Evolutionary conservation across 495 filamentous ascomycete genomes (phyloP).

Genomic region (Podospora sp.): DNA sequence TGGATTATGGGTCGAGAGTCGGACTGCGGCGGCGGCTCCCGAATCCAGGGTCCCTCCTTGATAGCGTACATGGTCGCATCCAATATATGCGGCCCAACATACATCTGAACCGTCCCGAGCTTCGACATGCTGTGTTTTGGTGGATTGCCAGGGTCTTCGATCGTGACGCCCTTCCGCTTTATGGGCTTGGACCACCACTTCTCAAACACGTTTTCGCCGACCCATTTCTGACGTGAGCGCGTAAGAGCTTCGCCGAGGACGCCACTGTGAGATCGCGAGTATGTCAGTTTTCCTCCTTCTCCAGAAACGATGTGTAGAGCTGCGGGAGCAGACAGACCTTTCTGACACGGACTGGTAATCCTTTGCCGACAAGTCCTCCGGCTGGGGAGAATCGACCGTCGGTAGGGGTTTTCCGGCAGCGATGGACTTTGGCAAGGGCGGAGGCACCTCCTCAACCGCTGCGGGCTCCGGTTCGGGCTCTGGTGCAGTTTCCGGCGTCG

Average conservation of each 20-base stretch:
- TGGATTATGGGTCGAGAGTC: constrained; percentile 64
- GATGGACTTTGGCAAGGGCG: constrained; percentile 62
- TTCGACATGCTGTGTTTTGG: constrained; percentile 84
- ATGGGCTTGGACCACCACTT: constrained; percentile 91
- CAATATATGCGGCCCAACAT: constrained; percentile 88
- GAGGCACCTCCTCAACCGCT: constrained; percentile 43
- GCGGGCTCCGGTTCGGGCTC: constrained; percentile 32
- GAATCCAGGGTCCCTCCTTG: constrained; percentile 56
- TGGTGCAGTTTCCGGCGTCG: constrained; percentile 40
- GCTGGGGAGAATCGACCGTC: constrained; percentile 69
- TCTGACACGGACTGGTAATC: constrained; percentile 84
- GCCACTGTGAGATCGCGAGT: constrained; percentile 57
- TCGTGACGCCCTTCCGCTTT: constrained; percentile 73
- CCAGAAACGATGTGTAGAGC: neutral
- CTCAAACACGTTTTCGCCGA: constrained; percentile 84
- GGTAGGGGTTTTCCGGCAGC: constrained; percentile 68
- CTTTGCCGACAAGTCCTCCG: constrained; percentile 59
- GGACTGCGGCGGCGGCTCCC: constrained; percentile 46
- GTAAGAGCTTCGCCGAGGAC: constrained; percentile 81
- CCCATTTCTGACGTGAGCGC: constrained; percentile 86
- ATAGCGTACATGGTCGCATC: constrained; percentile 84
- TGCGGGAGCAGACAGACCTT: constrained; percentile 57
- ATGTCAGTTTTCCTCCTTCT: constrained; percentile 10
- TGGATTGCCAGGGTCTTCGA: constrained; percentile 74
- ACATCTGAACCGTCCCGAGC: constrained; percentile 77